Evolutionary conservation across 106 monocot species (phyloP).

Genomic region (Cymbidium sinense): DNA sequence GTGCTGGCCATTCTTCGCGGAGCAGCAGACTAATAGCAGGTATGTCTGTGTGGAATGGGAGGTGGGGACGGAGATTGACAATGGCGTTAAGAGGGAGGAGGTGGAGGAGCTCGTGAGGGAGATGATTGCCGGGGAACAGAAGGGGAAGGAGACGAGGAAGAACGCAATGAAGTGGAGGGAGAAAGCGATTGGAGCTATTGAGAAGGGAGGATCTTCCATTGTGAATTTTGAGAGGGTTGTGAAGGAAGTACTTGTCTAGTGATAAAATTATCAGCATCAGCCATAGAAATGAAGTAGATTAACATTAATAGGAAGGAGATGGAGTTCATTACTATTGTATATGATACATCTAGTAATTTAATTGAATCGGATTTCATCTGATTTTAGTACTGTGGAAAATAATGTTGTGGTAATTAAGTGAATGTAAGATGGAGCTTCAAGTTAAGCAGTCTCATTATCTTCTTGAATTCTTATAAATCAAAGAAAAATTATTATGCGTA

Average conservation of each 20-base stretch:
- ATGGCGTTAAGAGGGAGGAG: slow-evolving; percentile 9
- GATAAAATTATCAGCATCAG: too few relatives aligned
- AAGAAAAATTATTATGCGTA: too few relatives aligned
- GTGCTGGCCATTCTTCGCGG: slow-evolving; percentile 29
- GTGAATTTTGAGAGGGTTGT: not conserved
- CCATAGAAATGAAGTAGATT: too few relatives aligned
- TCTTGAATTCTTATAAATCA: too few relatives aligned
- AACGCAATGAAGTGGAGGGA: slow-evolving; percentile 12
- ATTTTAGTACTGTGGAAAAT: too few relatives aligned
- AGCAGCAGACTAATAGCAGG: slow-evolving; percentile 12
- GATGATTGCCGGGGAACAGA: not conserved
- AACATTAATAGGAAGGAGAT: too few relatives aligned
- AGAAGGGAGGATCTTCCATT: not conserved
- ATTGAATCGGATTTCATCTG: too few relatives aligned
- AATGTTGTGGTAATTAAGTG: too few relatives aligned
- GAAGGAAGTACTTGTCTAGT: not conserved
- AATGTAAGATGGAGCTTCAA: too few relatives aligned
- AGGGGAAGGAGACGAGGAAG: slow-evolving; percentile 3
- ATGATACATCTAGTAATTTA: too few relatives aligned
- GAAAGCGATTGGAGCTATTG: not conserved
- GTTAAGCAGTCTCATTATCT: too few relatives aligned
- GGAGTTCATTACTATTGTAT: too few relatives aligned
- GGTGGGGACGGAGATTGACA: slow-evolving; percentile 14
- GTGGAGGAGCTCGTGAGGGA: slow-evolving; percentile 3
- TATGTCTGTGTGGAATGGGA: slow-evolving; percentile 8